phyloP scores from a whole-genome alignment of 805 yeast species.

The Candida endomychidarum region DNA sequence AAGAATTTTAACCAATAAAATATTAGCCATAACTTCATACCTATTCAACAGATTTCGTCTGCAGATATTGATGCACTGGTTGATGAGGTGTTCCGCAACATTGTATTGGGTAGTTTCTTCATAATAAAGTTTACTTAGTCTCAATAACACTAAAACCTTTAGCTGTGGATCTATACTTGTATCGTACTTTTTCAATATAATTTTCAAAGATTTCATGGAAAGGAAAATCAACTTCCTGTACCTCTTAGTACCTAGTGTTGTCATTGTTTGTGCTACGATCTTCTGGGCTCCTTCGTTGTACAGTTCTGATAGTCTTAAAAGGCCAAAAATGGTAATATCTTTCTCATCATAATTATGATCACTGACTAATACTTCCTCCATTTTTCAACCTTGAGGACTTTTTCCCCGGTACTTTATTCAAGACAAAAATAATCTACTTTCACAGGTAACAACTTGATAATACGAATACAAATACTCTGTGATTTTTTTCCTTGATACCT shows the following conservation, averaged over 20 bases:
- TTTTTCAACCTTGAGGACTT: too few relatives aligned
- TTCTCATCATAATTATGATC: neutral
- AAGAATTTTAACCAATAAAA: slow-evolving; percentile 4
- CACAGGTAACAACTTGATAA: too few relatives aligned
- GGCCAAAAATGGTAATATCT: slow-evolving; percentile 2
- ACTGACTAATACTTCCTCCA: neutral
- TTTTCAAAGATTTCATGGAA: slow-evolving; percentile 37
- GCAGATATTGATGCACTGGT: slow-evolving; percentile 4
- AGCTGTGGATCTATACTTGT: slow-evolving; percentile 26
- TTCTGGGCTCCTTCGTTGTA: slow-evolving; percentile 26
- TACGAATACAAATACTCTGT: too few relatives aligned
- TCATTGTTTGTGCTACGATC: slow-evolving; percentile 16
- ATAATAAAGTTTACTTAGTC: slow-evolving; percentile 36
- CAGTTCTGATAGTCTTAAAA: slow-evolving; percentile 17
- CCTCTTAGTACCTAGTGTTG: slow-evolving; percentile 19
- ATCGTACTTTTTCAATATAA: slow-evolving; percentile 30
- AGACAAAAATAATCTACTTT: too few relatives aligned
- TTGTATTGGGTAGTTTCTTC: slow-evolving; percentile 42
- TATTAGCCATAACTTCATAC: slow-evolving; percentile 4
- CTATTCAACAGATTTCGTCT: slow-evolving; percentile 1
- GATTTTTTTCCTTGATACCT: too few relatives aligned
- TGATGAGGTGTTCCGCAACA: slow-evolving; percentile 31
- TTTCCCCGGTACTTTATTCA: too few relatives aligned
- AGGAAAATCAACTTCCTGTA: slow-evolving; percentile 33
- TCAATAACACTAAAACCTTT: slow-evolving; percentile 34